These are phyloP conservation scores for Metarhizium rileyi DNA, from an alignment of 2,329 filamentous ascomycete genomes.

Conservation along the genomic window DNA sequence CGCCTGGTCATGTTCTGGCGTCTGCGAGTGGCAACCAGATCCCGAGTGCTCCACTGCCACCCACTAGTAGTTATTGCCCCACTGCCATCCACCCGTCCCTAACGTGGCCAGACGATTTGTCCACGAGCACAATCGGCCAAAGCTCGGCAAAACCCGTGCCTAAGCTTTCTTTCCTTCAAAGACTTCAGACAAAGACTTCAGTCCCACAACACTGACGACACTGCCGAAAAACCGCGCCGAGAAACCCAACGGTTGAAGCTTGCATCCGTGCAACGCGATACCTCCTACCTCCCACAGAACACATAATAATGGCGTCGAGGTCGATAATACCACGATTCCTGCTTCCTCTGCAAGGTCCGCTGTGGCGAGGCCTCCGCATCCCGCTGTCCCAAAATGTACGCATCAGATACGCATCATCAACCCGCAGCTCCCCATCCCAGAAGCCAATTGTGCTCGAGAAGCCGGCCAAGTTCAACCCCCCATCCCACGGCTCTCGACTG, in stretches of 20 bases:
- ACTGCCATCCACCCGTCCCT: too few relatives aligned
- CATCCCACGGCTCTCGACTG: constrained; percentile 72
- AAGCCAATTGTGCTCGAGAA: constrained; percentile 71
- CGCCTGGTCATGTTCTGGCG: too few relatives aligned
- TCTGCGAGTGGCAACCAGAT: too few relatives aligned
- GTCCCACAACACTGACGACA: background rate
- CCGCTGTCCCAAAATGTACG: constrained; percentile 25
- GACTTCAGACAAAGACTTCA: too few relatives aligned
- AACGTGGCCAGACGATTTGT: background rate
- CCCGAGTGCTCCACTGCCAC: too few relatives aligned
- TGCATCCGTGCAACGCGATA: background rate
- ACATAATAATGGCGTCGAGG: constrained; percentile 33
- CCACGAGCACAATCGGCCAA: constrained; percentile 5
- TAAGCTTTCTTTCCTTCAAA: too few relatives aligned
- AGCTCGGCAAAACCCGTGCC: constrained; percentile 11
- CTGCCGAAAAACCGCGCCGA: background rate
- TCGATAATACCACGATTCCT: constrained; percentile 55
- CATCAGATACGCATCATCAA: constrained; percentile 24
- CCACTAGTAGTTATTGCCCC: too few relatives aligned
- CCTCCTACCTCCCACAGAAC: background rate
- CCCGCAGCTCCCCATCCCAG: constrained; percentile 15
- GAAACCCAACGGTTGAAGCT: background rate
- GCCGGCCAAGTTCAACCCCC: constrained; percentile 81
- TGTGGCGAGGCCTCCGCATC: constrained; percentile 39
- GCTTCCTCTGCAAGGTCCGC: constrained; percentile 49